Percentiles rank a stretch among this genome's conserved stretches.
Evolutionary conservation across 257 asterid genomes (phyloP).

Genomic region (Misopates orontium): DNA sequence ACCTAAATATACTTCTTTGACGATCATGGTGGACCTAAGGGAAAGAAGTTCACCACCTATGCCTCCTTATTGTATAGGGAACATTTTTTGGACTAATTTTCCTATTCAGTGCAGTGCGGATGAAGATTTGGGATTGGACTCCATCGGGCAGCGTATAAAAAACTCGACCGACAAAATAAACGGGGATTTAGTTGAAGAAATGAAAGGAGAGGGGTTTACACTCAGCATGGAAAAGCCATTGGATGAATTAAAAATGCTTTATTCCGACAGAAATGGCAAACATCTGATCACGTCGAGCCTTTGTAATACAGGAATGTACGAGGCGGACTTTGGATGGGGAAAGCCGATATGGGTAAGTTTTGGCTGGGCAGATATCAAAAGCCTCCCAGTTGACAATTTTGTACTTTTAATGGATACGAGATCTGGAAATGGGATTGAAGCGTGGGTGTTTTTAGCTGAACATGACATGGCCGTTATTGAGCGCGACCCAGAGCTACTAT

Average conservation of each 20-base stretch:
- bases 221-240: not conserved
- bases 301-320: not conserved
- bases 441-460: conserved; percentile 8
- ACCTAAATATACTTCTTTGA: not conserved
- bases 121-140: not conserved
- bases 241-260: not conserved
- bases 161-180: not conserved
- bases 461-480: conserved; percentile 1
- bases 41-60: not conserved
- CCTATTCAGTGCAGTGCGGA: not conserved
- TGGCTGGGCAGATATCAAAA: not conserved
- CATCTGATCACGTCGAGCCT: not conserved
- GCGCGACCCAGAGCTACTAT: not conserved
- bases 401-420: not conserved
- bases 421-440: conserved; percentile 10
- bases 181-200: not conserved
- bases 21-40: not conserved
- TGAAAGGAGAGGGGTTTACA: not conserved
- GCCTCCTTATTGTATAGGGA: not conserved
- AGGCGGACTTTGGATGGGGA: conserved; percentile 7
- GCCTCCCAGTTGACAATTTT: not conserved
- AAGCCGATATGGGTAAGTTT: not conserved
- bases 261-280: not conserved
- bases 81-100: not conserved
- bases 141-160: not conserved